Conservation (phyloP, 164 flowering plant species). For the Piper longum region DNA sequence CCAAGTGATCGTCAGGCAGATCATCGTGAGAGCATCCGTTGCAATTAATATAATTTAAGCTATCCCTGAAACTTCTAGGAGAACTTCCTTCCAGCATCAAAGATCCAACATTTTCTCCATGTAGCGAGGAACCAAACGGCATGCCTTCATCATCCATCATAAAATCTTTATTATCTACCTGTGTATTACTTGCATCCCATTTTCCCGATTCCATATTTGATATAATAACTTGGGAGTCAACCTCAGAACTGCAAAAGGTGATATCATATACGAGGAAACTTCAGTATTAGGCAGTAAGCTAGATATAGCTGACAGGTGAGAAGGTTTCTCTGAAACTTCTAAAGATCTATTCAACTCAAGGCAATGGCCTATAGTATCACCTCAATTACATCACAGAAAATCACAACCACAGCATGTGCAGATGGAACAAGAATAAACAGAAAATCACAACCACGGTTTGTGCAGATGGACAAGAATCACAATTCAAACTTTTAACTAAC, state of each 20-base stretch:
- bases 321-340: background rate
- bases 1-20: background rate
- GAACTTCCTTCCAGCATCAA: conserved; percentile 11
- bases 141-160: conserved; percentile 13
- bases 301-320: background rate
- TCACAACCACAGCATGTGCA: no score
- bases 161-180: conserved; percentile 1
- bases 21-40: background rate
- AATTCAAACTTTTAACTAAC: no score
- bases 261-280: conserved; percentile 1
- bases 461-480: no score
- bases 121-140: conserved; percentile 2
- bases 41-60: background rate
- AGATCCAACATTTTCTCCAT: conserved; percentile 5
- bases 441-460: no score
- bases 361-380: no score
- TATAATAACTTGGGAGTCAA: conserved; percentile 17
- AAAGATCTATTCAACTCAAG: background rate
- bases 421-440: no score
- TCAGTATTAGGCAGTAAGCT: background rate
- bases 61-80: conserved; percentile 3
- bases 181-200: conserved; percentile 5
- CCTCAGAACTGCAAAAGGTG: conserved; percentile 52
- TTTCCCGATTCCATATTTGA: conserved; percentile 14
- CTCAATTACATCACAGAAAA: no score